Evolutionary conservation across 2,329 filamentous ascomycete species (phyloP).

Genomic region (Epichloe sp.): DNA sequence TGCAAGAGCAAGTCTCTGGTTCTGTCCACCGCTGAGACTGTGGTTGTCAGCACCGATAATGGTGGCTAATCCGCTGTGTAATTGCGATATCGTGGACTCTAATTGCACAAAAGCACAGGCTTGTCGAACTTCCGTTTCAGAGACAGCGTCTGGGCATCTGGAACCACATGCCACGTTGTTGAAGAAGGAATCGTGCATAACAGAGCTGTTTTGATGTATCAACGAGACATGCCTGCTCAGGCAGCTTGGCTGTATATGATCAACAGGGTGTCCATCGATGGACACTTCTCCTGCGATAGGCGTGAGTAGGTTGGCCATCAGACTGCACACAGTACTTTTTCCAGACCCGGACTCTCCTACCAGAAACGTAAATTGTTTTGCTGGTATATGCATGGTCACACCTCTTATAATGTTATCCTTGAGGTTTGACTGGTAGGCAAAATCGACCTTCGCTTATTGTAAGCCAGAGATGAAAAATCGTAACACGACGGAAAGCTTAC

Average conservation of each 20-base stretch:
- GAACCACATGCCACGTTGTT: conserved; percentile 68
- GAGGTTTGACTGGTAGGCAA: conserved; percentile 65
- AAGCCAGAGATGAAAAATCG: neutral
- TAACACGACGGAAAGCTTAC: conserved; percentile 30
- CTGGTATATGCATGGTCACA: conserved; percentile 55
- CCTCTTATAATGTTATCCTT: conserved; percentile 44
- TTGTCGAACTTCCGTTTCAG: conserved; percentile 39
- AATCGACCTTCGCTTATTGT: conserved; percentile 46
- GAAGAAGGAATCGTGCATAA: conserved; percentile 72
- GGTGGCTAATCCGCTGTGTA: conserved; percentile 63
- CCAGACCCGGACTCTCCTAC: conserved; percentile 82
- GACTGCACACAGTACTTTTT: conserved; percentile 76
- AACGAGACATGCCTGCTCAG: conserved; percentile 65
- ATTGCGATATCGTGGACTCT: conserved; percentile 47
- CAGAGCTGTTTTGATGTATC: conserved; percentile 66
- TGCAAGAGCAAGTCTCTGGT: conserved; percentile 68
- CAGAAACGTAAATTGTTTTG: conserved; percentile 64
- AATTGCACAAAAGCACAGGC: conserved; percentile 59
- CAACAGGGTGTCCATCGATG: conserved; percentile 52
- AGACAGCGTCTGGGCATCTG: conserved; percentile 32
- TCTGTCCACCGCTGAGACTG: conserved; percentile 72
- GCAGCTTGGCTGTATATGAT: conserved; percentile 55
- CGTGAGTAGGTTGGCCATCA: conserved; percentile 67
- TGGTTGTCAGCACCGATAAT: conserved; percentile 55
- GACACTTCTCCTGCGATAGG: conserved; percentile 50